Base-by-base conservation (phyloP, 148 eudicot species). In the Dysphania ambrosioides region DNA sequence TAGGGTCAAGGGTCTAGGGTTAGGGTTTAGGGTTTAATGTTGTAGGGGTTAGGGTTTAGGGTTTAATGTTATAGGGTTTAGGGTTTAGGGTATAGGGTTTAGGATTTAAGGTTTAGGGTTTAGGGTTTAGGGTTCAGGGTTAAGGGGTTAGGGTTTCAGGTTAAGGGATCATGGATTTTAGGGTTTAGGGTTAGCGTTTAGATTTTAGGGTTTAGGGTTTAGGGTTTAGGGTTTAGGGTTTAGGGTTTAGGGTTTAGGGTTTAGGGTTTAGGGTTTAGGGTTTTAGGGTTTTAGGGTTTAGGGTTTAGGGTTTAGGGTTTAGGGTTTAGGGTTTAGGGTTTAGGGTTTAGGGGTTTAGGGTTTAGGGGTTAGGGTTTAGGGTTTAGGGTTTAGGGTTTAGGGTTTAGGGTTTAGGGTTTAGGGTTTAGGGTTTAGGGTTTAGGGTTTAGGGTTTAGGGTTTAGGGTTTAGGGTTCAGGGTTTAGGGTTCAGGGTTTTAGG, bases 11-110 rank as follows among this genome's bases (percentile, higher is more conserved):
- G 75, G 69, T 79, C 60, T 71, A 51, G 83, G 83, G 72, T 80
- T 80, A 63, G 56, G 83, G 79, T 75, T 75, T 80, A 63, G 55
- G 79, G 83, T 71, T 80, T 80, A 49, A 42, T 74, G 78, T 73
- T 79, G 74, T 59, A 41, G 82, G 78, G 78, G 58, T 56, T 53
- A 70, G 82, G 78, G 77, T 79, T 73, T 44, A 69, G 83, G 72
- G 70, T 72, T 72, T 34, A 68, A 70, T 63, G 69, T 53, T 78
- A 38, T 34, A 71, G 77, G 77, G 47, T 72, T 38, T 8, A 72
- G 77, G 77, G 72, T 53, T 78, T 73, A 72, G 72, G 81, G 81
- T 72, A 57, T 59, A 67, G 70, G 72, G 71, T 47, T 71, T 65
- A 63, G 72, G 77, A 68, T 73, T 73, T 67, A 75, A 69, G 78